phyloP scores from a whole-genome alignment of 495 filamentous ascomycete species.

The Evernia prunastri region DNA sequence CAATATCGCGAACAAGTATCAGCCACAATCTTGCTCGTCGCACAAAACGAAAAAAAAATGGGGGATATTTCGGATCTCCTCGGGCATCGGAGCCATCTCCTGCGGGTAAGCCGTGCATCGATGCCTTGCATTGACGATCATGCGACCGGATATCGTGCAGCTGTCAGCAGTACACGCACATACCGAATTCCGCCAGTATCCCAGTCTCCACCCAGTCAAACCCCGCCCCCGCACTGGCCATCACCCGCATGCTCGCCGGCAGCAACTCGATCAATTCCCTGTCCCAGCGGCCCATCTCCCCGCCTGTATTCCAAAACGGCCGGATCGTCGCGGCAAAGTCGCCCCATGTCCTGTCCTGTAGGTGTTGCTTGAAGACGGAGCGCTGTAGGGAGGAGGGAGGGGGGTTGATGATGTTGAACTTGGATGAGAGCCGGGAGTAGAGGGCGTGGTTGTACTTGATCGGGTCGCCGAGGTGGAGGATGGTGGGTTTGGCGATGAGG shows the following conservation, averaged over 20 bases:
- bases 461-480: constrained; percentile 66
- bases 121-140: constrained; percentile 3
- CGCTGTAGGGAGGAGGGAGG: constrained; percentile 45
- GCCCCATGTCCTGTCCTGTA: constrained; percentile 60
- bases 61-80: background rate
- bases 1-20: background rate
- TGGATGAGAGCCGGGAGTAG: constrained; percentile 47
- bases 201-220: constrained; percentile 73
- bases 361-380: constrained; percentile 53
- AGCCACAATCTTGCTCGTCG: background rate
- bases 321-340: constrained; percentile 68
- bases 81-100: background rate
- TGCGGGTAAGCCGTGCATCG: background rate
- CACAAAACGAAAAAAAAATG: background rate
- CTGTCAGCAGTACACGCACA: constrained; percentile 20
- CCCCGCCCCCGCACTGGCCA: constrained; percentile 66
- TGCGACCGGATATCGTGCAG: background rate
- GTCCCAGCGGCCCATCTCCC: constrained; percentile 75
- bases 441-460: constrained; percentile 58
- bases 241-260: constrained; percentile 58
- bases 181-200: constrained; percentile 60
- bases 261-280: constrained; percentile 59
- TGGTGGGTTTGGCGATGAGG: constrained; percentile 30
- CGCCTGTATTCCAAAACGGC: constrained; percentile 73
- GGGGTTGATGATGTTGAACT: constrained; percentile 55